phyloP scores from a whole-genome alignment of 306 rosid species.

The Chamaecrista fasciculata region DNA sequence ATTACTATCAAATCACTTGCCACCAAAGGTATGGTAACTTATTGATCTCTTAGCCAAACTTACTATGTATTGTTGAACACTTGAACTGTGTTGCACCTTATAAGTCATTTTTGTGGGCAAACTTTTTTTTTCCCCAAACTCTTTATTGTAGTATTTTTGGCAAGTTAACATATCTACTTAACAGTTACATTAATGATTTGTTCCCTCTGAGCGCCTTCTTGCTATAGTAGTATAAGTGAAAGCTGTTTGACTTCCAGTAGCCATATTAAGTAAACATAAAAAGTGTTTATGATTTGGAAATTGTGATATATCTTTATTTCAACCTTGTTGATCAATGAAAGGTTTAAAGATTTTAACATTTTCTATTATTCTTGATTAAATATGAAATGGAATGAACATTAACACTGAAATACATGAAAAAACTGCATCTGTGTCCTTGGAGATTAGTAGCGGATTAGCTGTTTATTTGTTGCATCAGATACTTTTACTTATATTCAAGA shows the following conservation, averaged over 20 bases:
- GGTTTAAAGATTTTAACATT: slow-evolving; percentile 3
- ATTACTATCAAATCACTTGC: slow-evolving; percentile 84
- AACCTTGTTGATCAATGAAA: slow-evolving; percentile 9
- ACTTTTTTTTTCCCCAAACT: slow-evolving; percentile 2
- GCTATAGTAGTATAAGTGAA: neutral
- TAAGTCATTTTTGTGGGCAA: slow-evolving; percentile 3
- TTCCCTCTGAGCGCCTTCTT: neutral
- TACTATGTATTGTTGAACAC: neutral
- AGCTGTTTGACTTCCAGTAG: slow-evolving; percentile 14
- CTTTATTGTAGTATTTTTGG: neutral
- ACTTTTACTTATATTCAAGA: slow-evolving; percentile 24
- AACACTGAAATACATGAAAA: neutral
- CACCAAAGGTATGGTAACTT: slow-evolving; percentile 77
- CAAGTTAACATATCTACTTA: slow-evolving; percentile 10
- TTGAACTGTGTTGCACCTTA: slow-evolving; percentile 20
- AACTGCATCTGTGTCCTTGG: slow-evolving; percentile 8
- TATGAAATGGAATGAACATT: neutral
- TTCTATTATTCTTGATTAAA: neutral
- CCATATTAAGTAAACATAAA: slow-evolving; percentile 1
- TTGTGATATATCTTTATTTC: neutral
- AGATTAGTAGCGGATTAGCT: slow-evolving; percentile 12
- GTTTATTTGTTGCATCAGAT: neutral
- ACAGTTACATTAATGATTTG: neutral
- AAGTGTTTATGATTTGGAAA: neutral
- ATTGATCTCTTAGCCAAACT: slow-evolving; percentile 24